Evolutionary conservation across 1,284 basidiomycete species (phyloP), one percentile per base, ranked within the genome.

Genomic region (Hemileia vastatrix): DNA sequence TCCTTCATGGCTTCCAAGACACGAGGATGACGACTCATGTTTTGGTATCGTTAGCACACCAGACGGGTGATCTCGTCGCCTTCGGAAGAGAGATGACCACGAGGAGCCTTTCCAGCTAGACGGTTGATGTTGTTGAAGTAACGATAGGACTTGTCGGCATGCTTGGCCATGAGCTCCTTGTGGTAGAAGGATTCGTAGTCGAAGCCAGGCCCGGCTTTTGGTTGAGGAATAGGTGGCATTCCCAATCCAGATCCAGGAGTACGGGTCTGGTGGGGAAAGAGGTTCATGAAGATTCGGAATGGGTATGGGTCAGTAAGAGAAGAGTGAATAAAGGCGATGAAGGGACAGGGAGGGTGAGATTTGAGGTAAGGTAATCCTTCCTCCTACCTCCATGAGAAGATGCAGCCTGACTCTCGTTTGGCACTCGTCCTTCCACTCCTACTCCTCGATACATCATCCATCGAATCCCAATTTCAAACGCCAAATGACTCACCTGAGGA

Each of bases 71-170:
- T 74, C 57, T 74, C 71, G 57, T 67, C 70, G 47, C 65, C 66
- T 33, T 73, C 71, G 31, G 70, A 66, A 19, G 72, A 69, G 11
- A 74, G 67, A 57, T 75, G 73, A 40, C 71, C 73, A 47, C 67
- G 66, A 33, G 73, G 72, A 51, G 72, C 71, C 15, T 68, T 68
- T 32, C 66, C 68, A 33, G 71, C 73, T 5, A 75, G 66, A 33
- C 73, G 73, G 54, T 75, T 75, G 68, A 75, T 74, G 67, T 74
- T 75, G 71, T 74, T 74, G 44, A 75, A 75, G 68, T 75, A 75
- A 43, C 73, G 73, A 67, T 75, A 75, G 6, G 73, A 73, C 56
- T 75, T 74, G 66, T 74, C 68, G 48, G 66, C 64, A 54, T 75
- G 73, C 66, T 75, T 75, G 54, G 63, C 67, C 64, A 67, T 65